Percentiles rank a stretch among this genome's conserved stretches.
These are phyloP conservation scores for Wickerhamiella bombiphila DNA, from an alignment of 805 yeast species.

Conservation along the genomic window DNA sequence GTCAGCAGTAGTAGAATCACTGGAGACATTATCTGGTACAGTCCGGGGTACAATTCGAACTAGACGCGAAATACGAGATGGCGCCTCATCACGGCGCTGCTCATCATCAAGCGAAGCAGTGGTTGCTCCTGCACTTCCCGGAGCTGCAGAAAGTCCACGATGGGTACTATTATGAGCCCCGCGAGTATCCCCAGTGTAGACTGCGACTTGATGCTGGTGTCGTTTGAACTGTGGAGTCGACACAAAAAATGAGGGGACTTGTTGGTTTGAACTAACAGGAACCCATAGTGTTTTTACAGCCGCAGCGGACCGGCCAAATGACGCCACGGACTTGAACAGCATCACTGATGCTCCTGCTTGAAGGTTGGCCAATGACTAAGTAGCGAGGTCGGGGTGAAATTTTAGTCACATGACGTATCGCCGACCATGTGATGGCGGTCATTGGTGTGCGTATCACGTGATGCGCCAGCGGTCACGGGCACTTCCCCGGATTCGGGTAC, in stretches of 20 bases:
- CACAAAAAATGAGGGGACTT: slow-evolving; percentile 27
- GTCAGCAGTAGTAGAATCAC: background rate
- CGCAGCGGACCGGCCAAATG: slow-evolving; percentile 25
- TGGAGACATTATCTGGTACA: background rate
- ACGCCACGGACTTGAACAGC: slow-evolving; percentile 27
- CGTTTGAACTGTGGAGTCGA: slow-evolving; percentile 27
- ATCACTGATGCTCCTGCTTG: too few species aligned
- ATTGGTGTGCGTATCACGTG: too few species aligned
- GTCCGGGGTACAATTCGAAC: background rate
- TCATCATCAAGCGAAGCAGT: slow-evolving; percentile 7
- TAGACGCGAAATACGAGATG: too few species aligned
- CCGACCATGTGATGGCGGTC: too few species aligned
- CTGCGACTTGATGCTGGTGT: slow-evolving; percentile 25
- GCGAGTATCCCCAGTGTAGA: slow-evolving; percentile 12
- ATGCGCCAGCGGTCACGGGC: too few species aligned
- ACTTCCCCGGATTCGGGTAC: too few species aligned
- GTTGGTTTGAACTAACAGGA: slow-evolving; percentile 16
- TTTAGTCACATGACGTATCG: too few species aligned
- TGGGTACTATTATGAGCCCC: slow-evolving; percentile 6
- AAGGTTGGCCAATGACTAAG: too few species aligned
- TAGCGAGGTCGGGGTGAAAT: too few species aligned
- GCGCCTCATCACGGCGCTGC: slow-evolving; percentile 3
- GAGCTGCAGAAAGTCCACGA: background rate
- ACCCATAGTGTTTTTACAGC: slow-evolving; percentile 28
- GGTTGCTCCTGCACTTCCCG: background rate